phyloP scores from a whole-genome alignment of 1,284 basidiomycete species.

The Cystobasidium pallidum region DNA sequence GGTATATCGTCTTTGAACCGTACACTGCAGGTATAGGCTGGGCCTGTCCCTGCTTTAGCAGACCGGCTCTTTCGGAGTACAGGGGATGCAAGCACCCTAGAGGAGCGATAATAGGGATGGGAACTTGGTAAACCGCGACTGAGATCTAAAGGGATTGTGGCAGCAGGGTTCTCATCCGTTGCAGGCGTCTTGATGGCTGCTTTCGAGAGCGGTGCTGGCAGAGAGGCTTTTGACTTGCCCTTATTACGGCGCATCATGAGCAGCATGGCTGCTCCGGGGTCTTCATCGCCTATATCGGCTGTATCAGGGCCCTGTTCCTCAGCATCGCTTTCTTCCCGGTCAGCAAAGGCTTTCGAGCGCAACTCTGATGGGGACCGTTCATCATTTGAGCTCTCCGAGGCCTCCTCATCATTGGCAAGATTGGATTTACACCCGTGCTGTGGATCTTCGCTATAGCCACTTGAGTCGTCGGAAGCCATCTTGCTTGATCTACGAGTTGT shows the following conservation, averaged over 20 bases:
- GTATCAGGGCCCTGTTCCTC: background rate
- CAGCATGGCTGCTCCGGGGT: slow-evolving; percentile 29
- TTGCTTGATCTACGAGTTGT: background rate
- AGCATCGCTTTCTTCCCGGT: background rate
- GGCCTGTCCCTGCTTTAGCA: background rate
- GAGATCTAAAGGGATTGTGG: background rate
- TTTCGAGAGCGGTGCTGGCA: slow-evolving; percentile 27
- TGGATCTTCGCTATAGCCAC: background rate
- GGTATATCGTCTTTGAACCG: background rate
- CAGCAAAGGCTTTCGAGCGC: background rate
- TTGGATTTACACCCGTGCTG: background rate
- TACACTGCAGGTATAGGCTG: background rate
- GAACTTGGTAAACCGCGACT: slow-evolving; percentile 24
- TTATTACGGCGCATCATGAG: slow-evolving; percentile 38
- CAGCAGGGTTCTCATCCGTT: background rate
- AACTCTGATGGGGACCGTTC: background rate
- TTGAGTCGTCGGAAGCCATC: background rate
- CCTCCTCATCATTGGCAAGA: background rate
- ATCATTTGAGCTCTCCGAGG: background rate
- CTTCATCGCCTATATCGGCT: background rate
- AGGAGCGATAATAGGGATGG: slow-evolving; percentile 40
- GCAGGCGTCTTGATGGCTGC: slow-evolving; percentile 2
- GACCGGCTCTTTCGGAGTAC: background rate
- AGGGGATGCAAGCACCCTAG: slow-evolving; percentile 34
- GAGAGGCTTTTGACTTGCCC: background rate